Evolutionary conservation across 257 asterid species (phyloP).

Genomic region (Echites panduratus): DNA sequence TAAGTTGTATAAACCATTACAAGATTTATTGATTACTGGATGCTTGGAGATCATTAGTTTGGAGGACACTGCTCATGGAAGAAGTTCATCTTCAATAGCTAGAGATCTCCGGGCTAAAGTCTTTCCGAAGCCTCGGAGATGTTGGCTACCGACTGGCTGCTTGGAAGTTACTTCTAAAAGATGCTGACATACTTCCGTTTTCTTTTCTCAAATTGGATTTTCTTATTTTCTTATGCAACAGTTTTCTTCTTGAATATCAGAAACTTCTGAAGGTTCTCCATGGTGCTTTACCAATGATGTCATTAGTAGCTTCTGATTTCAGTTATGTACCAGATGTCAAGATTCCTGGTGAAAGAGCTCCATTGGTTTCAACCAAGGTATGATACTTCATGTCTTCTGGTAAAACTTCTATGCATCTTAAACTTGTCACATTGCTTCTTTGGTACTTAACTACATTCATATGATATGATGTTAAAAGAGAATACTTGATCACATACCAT

Average conservation of each 20-base stretch:
- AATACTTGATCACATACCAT: not conserved
- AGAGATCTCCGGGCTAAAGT: constrained; percentile 52
- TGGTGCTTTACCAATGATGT: constrained; percentile 97
- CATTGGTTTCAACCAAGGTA: constrained; percentile 92
- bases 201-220: not conserved
- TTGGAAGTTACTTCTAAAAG: constrained; percentile 35
- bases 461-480: not conserved
- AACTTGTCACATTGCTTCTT: not conserved
- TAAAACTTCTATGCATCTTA: not conserved
- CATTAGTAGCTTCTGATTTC: constrained; percentile 88
- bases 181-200: not conserved
- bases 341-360: constrained; percentile 94
- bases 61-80: constrained; percentile 43
- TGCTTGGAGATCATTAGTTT: constrained; percentile 75
- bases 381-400: not conserved
- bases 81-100: constrained; percentile 35
- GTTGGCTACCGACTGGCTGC: constrained; percentile 98
- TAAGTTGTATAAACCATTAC: constrained; percentile 69
- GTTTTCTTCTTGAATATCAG: constrained; percentile 39
- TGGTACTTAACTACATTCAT: not conserved
- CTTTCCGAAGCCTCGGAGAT: constrained; percentile 81
- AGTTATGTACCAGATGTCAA: constrained; percentile 90
- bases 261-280: constrained; percentile 84
- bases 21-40: constrained; percentile 59
- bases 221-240: constrained; percentile 17